Base-by-base conservation (phyloP, 2,329 filamentous ascomycete genomes). In the Chrysoporthe deuterocubensis region DNA sequence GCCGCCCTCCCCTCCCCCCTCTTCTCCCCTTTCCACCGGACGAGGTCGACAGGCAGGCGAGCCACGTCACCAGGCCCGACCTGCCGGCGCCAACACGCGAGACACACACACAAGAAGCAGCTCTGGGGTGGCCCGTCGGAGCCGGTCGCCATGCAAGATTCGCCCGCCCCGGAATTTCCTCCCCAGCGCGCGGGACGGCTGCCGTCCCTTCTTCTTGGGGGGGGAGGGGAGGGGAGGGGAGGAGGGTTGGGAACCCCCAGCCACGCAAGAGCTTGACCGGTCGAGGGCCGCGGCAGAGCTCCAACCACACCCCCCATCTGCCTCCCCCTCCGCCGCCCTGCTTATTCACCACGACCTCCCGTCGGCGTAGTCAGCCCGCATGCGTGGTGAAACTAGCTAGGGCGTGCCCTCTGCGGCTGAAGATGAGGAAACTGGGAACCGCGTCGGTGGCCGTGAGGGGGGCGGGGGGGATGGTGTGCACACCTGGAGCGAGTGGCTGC, bases 261-360 rank as follows among this genome's bases (percentile, higher is more conserved):
- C 26, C 50, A 54, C 50, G 26, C 50, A 32, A 52, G 32, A 26
- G 26, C 50, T 54, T 54, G 50, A 54, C 50, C 50, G 50, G 50
- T 54, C 50, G 26, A 54, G 21, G 2, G 11, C 21, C 21, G 48
- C 9, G 48, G 26, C 26, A 26, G 26, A 26, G 26, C 26, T 26
- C 26, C 26, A 26, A 26, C 26, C 26, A 26, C 26, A 2, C 2
- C 26, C 26, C 26, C 26, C 26, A 26, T 26, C 26, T 26, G 26
- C 26, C 26, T 26, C 26, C 50, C 21, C 11, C 32, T 13, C 21
- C 11, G 11, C 13, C 26, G 11, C 16, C 4, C 50, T 14, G 21
- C 21, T 26, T 54, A 21, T 16, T 34, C 13, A 26, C 26, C 44
- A 48, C 44, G 44, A 7, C 44, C 2, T 46, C 9, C 37, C 37